A percentile compares a stretch with the other conserved stretches of the same genome.
Evolutionary conservation across 1,284 basidiomycete species (phyloP).

Genomic region (Trichosporon sp.): DNA sequence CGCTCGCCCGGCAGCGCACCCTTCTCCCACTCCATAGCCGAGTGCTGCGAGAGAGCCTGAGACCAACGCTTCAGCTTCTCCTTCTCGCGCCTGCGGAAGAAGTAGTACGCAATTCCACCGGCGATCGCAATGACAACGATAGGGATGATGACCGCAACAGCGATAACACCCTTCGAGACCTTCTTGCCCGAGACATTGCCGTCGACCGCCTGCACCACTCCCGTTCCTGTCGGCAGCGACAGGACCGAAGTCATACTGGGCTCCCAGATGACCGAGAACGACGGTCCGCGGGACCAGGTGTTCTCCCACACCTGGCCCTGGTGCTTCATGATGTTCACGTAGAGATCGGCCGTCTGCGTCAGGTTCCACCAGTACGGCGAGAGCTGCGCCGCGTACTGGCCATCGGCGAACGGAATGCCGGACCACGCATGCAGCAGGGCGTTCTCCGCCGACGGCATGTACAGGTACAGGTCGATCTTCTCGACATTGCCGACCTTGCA

Average conservation of each 20-base stretch:
- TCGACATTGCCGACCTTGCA: conserved; percentile 52
- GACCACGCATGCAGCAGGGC: conserved; percentile 63
- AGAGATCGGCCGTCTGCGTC: conserved; percentile 57
- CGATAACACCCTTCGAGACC: conserved; percentile 62
- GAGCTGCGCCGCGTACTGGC: conserved; percentile 57
- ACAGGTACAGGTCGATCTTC: conserved; percentile 69
- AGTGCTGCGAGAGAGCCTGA: conserved; percentile 41
- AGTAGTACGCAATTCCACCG: conserved; percentile 53
- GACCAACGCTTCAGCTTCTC: conserved; percentile 66
- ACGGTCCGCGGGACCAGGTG: conserved; percentile 61
- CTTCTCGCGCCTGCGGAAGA: conserved; percentile 58
- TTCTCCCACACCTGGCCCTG: conserved; percentile 58
- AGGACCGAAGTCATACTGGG: conserved; percentile 30
- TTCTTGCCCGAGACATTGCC: conserved; percentile 43
- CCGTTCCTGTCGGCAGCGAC: conserved; percentile 40
- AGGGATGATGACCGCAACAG: conserved; percentile 72
- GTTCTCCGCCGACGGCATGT: conserved; percentile 54
- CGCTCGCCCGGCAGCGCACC: conserved; percentile 42
- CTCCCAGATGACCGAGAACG: conserved; percentile 56
- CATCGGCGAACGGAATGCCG: conserved; percentile 57
- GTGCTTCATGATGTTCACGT: conserved; percentile 62
- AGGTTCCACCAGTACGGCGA: conserved; percentile 74
- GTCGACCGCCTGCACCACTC: conserved; percentile 37
- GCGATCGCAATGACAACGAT: conserved; percentile 56
- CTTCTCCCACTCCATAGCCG: conserved; percentile 46